Evolutionary conservation across 768 basidiomycete genomes (phyloP).

Genomic region (Ephemerocybe angulata): DNA sequence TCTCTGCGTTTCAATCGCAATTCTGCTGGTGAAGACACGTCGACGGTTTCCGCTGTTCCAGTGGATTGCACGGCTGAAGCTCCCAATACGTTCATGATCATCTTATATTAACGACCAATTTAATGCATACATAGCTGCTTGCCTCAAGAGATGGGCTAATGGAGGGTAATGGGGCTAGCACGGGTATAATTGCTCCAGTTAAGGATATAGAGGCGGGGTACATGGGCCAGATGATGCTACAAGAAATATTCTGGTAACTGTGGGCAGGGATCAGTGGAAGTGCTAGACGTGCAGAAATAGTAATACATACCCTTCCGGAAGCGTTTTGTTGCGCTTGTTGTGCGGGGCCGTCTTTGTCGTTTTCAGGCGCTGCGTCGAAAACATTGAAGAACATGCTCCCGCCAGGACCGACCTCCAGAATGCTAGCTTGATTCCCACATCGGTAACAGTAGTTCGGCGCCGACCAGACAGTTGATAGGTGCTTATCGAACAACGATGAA

Average conservation of each 20-base stretch:
- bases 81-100: background rate
- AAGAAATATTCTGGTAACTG: constrained; percentile 84
- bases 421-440: constrained; percentile 95
- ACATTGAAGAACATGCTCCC: constrained; percentile 93
- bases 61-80: background rate
- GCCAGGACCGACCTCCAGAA: constrained; percentile 91
- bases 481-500: constrained; percentile 93
- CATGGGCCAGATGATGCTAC: constrained; percentile 16
- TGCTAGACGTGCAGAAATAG: constrained; percentile 11
- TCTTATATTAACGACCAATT: too few relatives aligned
- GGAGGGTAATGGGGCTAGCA: too few relatives aligned
- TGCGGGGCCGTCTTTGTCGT: constrained; percentile 85
- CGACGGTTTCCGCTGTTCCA: background rate
- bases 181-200: background rate
- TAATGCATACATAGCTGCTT: too few relatives aligned
- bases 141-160: too few relatives aligned
- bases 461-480: constrained; percentile 96
- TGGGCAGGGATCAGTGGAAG: constrained; percentile 8
- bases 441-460: constrained; percentile 99
- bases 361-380: constrained; percentile 97
- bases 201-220: constrained; percentile 13
- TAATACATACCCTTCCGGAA: constrained; percentile 56
- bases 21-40: constrained; percentile 7
- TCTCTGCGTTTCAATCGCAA: constrained; percentile 28
- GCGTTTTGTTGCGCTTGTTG: constrained; percentile 74